phyloP scores from a whole-genome alignment of 169 alveolate genomes.

The Eimeria necatrix region DNA sequence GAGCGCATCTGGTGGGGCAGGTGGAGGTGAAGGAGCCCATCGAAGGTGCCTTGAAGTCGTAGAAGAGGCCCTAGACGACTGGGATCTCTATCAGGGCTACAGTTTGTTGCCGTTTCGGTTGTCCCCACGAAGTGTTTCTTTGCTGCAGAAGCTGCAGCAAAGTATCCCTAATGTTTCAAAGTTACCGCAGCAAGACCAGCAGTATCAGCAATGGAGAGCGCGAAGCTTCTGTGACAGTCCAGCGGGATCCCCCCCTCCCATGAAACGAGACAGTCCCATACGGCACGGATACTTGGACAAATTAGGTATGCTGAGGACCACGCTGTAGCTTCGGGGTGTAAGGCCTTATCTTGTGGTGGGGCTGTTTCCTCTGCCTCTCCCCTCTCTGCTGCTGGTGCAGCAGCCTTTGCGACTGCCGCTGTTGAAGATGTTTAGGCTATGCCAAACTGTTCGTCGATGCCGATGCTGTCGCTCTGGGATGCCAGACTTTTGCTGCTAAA shows the following conservation, averaged over 20 bases:
- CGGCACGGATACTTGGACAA: conserved; percentile 3
- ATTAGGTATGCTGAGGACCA: neutral
- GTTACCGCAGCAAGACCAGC: conserved; percentile 7
- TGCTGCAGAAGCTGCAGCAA: conserved; percentile 58
- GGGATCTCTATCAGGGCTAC: neutral
- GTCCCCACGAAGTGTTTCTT: conserved; percentile 28
- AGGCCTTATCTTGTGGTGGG: neutral
- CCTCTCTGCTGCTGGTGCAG: neutral
- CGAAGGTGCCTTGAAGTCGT: neutral
- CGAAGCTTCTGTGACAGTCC: neutral
- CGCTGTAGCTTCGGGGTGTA: neutral
- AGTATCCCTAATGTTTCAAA: neutral
- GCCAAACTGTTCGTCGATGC: neutral
- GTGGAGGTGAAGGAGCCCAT: neutral
- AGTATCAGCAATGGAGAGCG: conserved; percentile 20
- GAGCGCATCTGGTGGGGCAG: neutral
- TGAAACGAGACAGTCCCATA: neutral
- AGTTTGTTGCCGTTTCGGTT: conserved; percentile 20
- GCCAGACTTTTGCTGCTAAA: neutral
- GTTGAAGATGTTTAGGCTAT: neutral
- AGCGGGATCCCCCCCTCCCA: neutral
- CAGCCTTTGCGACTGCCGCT: neutral
- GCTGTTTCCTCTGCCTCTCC: too few relatives aligned
- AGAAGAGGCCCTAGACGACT: neutral
- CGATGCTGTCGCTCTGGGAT: neutral